Conservation (phyloP, 139 green algal genomes). For the Pycnococcus provasolii region DNA sequence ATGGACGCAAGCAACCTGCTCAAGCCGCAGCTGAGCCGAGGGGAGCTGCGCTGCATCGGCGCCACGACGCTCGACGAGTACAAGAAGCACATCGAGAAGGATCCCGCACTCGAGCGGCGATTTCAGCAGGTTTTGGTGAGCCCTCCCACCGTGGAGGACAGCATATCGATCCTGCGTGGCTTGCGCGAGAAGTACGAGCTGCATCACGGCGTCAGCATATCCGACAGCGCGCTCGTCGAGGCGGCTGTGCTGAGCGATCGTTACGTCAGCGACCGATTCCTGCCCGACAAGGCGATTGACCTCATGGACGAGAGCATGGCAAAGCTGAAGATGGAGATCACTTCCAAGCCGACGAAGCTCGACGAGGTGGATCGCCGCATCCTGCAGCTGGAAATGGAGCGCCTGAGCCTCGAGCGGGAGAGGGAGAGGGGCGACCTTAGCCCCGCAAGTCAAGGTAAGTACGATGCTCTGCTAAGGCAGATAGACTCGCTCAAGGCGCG, state of each 20-base stretch:
- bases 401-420: conserved; percentile 47
- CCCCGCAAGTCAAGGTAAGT: background rate
- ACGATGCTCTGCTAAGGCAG: background rate
- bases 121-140: conserved; percentile 93
- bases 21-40: conserved; percentile 80
- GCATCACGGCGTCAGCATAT: conserved; percentile 94
- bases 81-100: conserved; percentile 98
- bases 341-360: conserved; percentile 80
- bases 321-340: conserved; percentile 99
- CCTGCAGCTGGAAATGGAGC: conserved; percentile 90
- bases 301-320: conserved; percentile 90
- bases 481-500: conserved; percentile 49
- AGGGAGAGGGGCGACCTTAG: conserved; percentile 17
- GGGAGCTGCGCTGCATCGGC: conserved; percentile 95
- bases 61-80: conserved; percentile 97
- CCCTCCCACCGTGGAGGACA: conserved; percentile 83
- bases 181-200: conserved; percentile 93
- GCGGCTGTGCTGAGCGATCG: conserved; percentile 79
- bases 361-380: conserved; percentile 89
- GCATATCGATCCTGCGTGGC: conserved; percentile 88
- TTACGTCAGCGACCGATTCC: conserved; percentile 89
- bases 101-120: conserved; percentile 86
- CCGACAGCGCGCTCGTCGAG: conserved; percentile 86
- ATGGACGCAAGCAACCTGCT: conserved; percentile 96
- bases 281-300: conserved; percentile 90